Evolutionary conservation across 2,329 filamentous ascomycete species (phyloP), one percentile per base, ranked within the genome.

Genomic region (Colletotrichum plurivorum): DNA sequence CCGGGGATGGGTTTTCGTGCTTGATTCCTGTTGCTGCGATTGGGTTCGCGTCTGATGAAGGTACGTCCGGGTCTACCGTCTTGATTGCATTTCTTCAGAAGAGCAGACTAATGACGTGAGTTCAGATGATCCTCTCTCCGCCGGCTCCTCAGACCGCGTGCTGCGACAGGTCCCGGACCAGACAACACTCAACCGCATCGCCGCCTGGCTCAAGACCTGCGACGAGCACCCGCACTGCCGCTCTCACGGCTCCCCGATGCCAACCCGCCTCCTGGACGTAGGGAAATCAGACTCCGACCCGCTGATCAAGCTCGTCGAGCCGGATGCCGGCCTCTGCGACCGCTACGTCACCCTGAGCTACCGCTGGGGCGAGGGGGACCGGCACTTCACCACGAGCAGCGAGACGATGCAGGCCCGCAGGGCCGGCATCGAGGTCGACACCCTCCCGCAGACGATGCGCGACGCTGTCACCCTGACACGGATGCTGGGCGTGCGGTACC

Each of bases 401-500:
- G 67, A 61, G 18, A 67, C 63, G 1, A 51, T 69, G 3, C 62
- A 61, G 7, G 49, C 55, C 36, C 55, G 52, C 10, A 52, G 46
- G 18, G 9, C 56, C 2, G 67, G 67, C 2, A 45, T 69, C 18
- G 20, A 48, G 1, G 6, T 61, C 7, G 9, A 46, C 2, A 6
- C 12, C 3, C 55, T 78, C 5, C 73, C 76, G 16, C 59, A 63
- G 27, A 74, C 74, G 7, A 46, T 78, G 15, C 70, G 64, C 55
- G 76, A 79, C 56, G 75, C 75, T 9, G 69, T 77, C 2, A 43
- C 45, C 3, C 10, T 77, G 36, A 73, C 74, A 9, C 72, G 66
- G 8, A 67, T 49, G 16, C 72, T 79, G 3, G 72, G 71, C 1
- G 46, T 77, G 1, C 39, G 54, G 6, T 78, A 76, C 56, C 57